Base-by-base conservation (phyloP, 192 early-diverging fungal genomes). In the Coemansia brasiliensis region DNA sequence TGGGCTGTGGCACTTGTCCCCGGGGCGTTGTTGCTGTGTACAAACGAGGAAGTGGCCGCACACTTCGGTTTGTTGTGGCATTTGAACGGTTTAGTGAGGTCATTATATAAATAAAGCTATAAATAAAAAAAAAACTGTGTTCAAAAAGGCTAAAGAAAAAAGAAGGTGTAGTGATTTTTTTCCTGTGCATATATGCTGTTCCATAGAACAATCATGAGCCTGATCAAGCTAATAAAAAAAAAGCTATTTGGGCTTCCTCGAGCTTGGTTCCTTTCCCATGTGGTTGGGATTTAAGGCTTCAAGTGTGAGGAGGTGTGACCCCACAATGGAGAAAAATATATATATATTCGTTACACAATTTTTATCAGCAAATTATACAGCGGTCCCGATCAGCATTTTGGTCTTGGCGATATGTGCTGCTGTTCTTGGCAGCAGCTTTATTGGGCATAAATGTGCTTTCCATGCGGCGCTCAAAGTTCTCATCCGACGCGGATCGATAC, bases 1-100 rank as follows among this genome's bases (percentile, higher is more conserved):
- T 43, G 6, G 64, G 52, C 21, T 52, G 40, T 1, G 68, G 68
- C 24, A 43, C 53, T 21, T 68, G 68, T 16, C 74, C 74, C 2
- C 74, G 60, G 16, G 68, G 74, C 18, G 74, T 78, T 5, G 74
- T 78, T n/a, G 74, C 27, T 12, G 60, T 72, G 41, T 78, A 78
- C 2, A 78, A 64, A 0, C 74, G 68, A 4, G 59, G 54, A 3
- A 60, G 39, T 5, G 74, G 68, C 15, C 65, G 45, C 18, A 58
- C 44, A 16, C n/a, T n/a, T 12, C 72, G 42, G 21, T 46, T 57
- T 20, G 69, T 25, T 13, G 79, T 81, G n/a, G 79, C 79, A 59
- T 82, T 81, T 18, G 79, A 81, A 12, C 79, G 65, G 51, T 72
- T 76, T 1, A 81, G 57, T n/a, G 76, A 81, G 3, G 78, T 44